Conservation (phyloP, 1,284 basidiomycete species). For the Ceratobasidium sp. region DNA sequence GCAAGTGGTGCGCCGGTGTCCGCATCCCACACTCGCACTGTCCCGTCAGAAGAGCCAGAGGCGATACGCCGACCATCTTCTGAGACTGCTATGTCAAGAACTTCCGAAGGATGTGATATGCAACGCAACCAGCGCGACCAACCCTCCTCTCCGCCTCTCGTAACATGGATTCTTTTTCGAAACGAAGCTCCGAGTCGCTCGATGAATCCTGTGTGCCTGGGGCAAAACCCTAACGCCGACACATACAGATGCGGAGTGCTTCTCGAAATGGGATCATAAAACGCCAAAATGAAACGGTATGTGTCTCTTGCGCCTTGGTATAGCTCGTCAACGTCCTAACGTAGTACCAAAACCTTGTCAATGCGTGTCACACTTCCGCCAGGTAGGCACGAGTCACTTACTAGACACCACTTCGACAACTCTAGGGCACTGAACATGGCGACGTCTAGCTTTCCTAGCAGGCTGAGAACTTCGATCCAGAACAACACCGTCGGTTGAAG, state of each 20-base stretch:
- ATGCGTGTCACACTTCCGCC: too few species aligned
- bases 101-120: neutral
- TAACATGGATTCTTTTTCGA: neutral
- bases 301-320: neutral
- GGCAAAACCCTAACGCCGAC: neutral
- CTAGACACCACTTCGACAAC: too few species aligned
- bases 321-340: too few species aligned
- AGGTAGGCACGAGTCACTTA: too few species aligned
- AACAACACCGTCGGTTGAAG: neutral
- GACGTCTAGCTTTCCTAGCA: neutral
- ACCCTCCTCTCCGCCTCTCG: neutral
- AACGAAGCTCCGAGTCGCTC: neutral
- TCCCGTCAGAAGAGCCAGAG: neutral
- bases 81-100: neutral
- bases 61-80: neutral
- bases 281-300: neutral
- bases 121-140: slow-evolving; percentile 16
- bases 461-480: slow-evolving; percentile 30
- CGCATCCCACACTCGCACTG: slow-evolving; percentile 36
- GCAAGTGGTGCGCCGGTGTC: slow-evolving; percentile 6
- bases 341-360: too few species aligned
- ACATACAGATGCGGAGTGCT: slow-evolving; percentile 15
- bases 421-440: neutral
- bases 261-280: neutral
- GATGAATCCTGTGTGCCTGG: neutral